Evolutionary conservation across 805 yeast genomes (phyloP), one percentile per base, ranked within the genome.

Genomic region (Starmera caribaea): DNA sequence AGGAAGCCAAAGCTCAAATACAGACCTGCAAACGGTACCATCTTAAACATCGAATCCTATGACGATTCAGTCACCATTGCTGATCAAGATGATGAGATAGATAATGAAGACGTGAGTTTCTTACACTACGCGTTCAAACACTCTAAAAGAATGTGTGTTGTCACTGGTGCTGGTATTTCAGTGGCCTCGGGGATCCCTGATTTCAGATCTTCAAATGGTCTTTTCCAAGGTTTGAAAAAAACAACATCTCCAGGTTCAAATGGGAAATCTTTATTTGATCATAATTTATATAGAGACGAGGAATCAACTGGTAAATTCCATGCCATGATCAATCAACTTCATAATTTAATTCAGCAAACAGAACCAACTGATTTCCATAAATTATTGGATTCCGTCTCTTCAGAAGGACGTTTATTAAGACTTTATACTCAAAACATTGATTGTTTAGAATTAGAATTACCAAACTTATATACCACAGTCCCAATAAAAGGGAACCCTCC

Each of bases 101-200:
- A 62, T 32, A 43, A 62, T 14, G 62, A 61, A 17, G 71, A 72
- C 41, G 57, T 76, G 11, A 63, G 68, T 8, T 73, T 76, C 43
- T 50, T 79, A 21, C 69, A 68, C 40, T 71, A 74, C 54, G 74
- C 76, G 0, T 53, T 79, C 17, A 57, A 55, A 29, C 67, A 80
- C 47, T 68, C 89, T 27, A 74, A 69, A 46, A 71, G 72, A 45
- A 63, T 80, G 27, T 69, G 85, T 3, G 73, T 81, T 26, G 69
- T 88, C 26, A 75, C 89, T 1, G 97, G 97, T 10, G 97, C 97
- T 14, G 96, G 96, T 3, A 75, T 85, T 15, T 85, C 95, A 11
- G 92, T 89, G 39, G 81, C 83, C 26, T 86, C 95, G 1, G 96
- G 96, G 5, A 88, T 87, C 32, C 96, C 96, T 4, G 92, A 82